Percentiles rank a stretch among this genome's conserved stretches.
Conservation (phyloP, 257 asterid genomes). For the Jasminum sambac region DNA sequence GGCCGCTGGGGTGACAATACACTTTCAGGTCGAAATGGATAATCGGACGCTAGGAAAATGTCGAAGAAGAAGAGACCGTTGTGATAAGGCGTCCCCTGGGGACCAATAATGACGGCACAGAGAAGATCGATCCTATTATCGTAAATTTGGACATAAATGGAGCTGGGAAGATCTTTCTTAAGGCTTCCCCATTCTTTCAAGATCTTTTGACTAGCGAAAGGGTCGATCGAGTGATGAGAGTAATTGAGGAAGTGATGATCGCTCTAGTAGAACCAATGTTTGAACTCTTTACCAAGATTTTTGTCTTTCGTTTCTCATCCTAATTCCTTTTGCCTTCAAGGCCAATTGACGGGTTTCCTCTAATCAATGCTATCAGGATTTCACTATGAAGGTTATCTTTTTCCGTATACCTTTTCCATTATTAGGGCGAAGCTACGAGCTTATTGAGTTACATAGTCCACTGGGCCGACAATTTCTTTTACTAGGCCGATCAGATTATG, state of each 20-base stretch:
- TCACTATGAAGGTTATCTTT: too few species aligned
- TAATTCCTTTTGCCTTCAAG: too few species aligned
- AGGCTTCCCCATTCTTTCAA: conserved; percentile 68
- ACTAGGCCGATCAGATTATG: too few species aligned
- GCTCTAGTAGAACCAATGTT: too few species aligned
- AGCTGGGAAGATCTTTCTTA: conserved; percentile 45
- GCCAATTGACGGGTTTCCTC: too few species aligned
- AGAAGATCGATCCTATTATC: conserved; percentile 55
- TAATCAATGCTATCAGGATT: too few species aligned
- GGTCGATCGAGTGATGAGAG: conserved; percentile 17
- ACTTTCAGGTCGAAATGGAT: conserved; percentile 54
- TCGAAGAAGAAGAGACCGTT: conserved; percentile 73
- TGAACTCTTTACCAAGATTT: too few species aligned
- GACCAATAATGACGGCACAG: conserved; percentile 64
- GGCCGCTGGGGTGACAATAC: conserved; percentile 47
- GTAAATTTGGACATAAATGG: conserved; percentile 52
- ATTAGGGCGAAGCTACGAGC: too few species aligned
- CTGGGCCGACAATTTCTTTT: too few species aligned
- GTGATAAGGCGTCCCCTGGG: conserved; percentile 63
- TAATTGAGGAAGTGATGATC: conserved; percentile 37
- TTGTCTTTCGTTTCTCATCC: too few species aligned
- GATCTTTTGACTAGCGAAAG: conserved; percentile 20
- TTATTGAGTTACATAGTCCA: too few species aligned
- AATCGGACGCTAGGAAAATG: conserved; percentile 47
- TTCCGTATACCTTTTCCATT: too few species aligned